These are phyloP conservation scores for Gryganskiella cystojenkinii DNA, from an alignment of 192 early-diverging fungal species.

Conservation along the genomic window DNA sequence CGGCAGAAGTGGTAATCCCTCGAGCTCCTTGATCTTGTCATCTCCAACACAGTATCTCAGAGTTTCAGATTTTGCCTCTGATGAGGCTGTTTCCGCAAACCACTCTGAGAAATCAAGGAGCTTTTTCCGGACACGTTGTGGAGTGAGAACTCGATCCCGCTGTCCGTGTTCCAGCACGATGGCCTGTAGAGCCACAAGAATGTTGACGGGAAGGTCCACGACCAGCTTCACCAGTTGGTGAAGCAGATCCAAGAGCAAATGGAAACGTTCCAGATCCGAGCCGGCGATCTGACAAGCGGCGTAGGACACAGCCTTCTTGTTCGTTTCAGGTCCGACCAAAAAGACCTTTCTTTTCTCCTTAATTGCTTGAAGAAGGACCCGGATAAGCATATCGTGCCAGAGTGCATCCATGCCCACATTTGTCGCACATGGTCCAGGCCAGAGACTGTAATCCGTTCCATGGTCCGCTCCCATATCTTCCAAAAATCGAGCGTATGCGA, in stretches of 20 bases:
- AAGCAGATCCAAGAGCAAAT: constrained; percentile 10
- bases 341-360: constrained; percentile 8
- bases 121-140: neutral
- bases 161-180: neutral
- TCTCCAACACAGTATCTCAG: constrained; percentile 19
- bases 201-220: constrained; percentile 4
- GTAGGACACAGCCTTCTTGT: neutral
- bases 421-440: constrained; percentile 7
- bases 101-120: constrained; percentile 2
- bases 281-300: constrained; percentile 6
- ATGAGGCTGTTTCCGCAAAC: neutral
- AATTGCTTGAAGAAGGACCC: neutral
- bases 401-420: constrained; percentile 11
- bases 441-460: constrained; percentile 19
- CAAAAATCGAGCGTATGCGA: constrained; percentile 31
- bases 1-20: constrained; percentile 29
- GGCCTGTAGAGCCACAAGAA: neutral
- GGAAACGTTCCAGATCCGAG: constrained; percentile 3
- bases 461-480: constrained; percentile 4
- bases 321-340: neutral
- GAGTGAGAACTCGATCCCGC: constrained; percentile 15
- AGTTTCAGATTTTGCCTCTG: constrained; percentile 5
- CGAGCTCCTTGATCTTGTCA: constrained; percentile 13
- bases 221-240: neutral
- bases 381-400: constrained; percentile 8